These are phyloP conservation scores for Xylaria venustula DNA, from an alignment of 495 filamentous ascomycete genomes.

Conservation along the genomic window DNA sequence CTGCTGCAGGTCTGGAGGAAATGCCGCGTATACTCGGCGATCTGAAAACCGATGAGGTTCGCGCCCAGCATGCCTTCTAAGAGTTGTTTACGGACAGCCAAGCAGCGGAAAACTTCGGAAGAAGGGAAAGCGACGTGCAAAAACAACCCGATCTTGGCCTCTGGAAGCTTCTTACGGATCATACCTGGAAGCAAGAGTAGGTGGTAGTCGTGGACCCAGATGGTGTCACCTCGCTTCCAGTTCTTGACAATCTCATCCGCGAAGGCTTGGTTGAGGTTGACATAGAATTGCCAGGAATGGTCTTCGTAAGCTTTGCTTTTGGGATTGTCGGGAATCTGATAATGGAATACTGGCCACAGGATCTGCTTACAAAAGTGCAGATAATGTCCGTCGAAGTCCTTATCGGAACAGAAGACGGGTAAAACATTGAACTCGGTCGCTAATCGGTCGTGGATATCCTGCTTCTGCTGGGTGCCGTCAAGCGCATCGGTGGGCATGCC, in stretches of 20 bases:
- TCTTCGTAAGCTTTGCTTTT: constrained; percentile 97
- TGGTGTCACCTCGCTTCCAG: constrained; percentile 86
- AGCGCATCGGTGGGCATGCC: constrained; percentile 89
- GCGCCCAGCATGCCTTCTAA: constrained; percentile 89
- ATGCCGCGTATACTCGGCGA: constrained; percentile 85
- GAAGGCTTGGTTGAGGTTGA: constrained; percentile 84
- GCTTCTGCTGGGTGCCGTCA: constrained; percentile 62
- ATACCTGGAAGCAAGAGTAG: constrained; percentile 87
- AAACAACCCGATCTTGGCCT: constrained; percentile 93
- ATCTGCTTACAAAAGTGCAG: constrained; percentile 91
- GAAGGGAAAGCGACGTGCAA: constrained; percentile 93
- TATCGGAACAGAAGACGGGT: constrained; percentile 79
- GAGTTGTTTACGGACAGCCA: constrained; percentile 78
- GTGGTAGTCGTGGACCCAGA: constrained; percentile 96
- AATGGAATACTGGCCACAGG: constrained; percentile 90
- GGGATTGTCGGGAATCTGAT: constrained; percentile 92
- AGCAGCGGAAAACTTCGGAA: constrained; percentile 88
- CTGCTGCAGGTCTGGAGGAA: constrained; percentile 93
- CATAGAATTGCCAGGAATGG: constrained; percentile 93
- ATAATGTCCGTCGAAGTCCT: constrained; percentile 89
- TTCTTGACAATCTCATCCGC: constrained; percentile 83
- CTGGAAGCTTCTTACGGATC: constrained; percentile 80
- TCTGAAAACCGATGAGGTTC: constrained; percentile 89
- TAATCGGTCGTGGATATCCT: constrained; percentile 75
- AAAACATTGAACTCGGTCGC: constrained; percentile 77